These are phyloP conservation scores for Sisymbrium irio DNA, from an alignment of 345 rosid genomes.

Conservation along the genomic window DNA sequence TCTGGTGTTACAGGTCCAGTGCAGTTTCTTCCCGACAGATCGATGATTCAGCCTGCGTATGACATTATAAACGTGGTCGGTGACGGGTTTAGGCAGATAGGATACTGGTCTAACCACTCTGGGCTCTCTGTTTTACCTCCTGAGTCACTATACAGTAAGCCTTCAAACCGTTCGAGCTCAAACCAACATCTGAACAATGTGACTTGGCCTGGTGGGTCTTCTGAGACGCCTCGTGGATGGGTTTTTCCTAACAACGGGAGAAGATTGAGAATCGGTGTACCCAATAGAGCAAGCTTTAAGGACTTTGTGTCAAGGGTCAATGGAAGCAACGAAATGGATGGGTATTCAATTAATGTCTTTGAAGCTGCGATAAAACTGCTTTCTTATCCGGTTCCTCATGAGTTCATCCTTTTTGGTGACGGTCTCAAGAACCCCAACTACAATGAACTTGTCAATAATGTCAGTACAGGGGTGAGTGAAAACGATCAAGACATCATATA, in stretches of 20 bases:
- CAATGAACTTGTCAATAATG: constrained; percentile 56
- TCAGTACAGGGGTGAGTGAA: constrained; percentile 62
- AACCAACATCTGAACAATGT: constrained; percentile 61
- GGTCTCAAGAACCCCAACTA: constrained; percentile 73
- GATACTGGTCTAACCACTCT: constrained; percentile 93
- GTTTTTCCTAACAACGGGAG: constrained; percentile 82
- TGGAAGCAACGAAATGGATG: constrained; percentile 54
- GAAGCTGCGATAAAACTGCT: constrained; percentile 67
- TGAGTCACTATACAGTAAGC: constrained; percentile 58
- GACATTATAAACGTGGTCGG: constrained; percentile 61
- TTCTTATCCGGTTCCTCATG: constrained; percentile 73
- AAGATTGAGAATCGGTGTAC: constrained; percentile 71
- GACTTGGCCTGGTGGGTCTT: constrained; percentile 84
- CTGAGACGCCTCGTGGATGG: constrained; percentile 81
- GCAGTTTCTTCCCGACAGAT: constrained; percentile 54
- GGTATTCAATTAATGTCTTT: constrained; percentile 77
- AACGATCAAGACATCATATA: not conserved
- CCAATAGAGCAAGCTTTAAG: constrained; percentile 59
- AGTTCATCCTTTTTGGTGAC: constrained; percentile 76
- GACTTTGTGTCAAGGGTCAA: constrained; percentile 49
- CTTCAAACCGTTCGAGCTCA: constrained; percentile 66
- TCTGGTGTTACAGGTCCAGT: constrained; percentile 75
- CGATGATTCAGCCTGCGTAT: constrained; percentile 58
- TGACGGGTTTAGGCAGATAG: constrained; percentile 50
- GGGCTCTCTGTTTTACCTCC: constrained; percentile 76